Conservation (phyloP, 129 eudicot species). For the Calendula officinalis region DNA sequence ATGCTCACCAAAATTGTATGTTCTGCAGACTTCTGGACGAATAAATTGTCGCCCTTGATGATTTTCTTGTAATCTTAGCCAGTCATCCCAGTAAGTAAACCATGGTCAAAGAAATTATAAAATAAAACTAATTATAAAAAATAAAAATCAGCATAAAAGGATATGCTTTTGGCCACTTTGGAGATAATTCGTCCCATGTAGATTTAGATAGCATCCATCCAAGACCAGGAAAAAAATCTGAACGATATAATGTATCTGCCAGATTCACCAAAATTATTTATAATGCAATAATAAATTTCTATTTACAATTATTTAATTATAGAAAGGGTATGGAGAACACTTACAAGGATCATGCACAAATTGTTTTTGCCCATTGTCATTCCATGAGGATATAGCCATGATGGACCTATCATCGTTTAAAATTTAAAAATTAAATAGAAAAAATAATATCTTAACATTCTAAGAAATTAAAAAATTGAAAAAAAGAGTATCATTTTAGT, state of each 20-base stretch:
- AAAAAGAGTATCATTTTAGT: neutral
- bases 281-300: neutral
- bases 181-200: slow-evolving; percentile 95
- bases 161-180: slow-evolving; percentile 99
- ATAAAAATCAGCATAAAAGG: slow-evolving; percentile 45
- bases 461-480: neutral
- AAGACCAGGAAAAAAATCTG: slow-evolving; percentile 98
- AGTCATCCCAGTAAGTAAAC: slow-evolving; percentile 98
- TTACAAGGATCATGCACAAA: slow-evolving; percentile 98
- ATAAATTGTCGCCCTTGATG: slow-evolving; percentile 83
- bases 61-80: slow-evolving; percentile 89
- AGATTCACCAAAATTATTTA: slow-evolving; percentile 11
- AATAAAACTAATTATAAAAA: neutral
- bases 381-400: slow-evolving; percentile 98
- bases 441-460: too few species aligned
- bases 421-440: neutral
- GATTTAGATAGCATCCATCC: slow-evolving; percentile 95
- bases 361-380: slow-evolving; percentile 95
- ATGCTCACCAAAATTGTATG: slow-evolving; percentile 98
- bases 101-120: slow-evolving; percentile 48
- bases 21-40: slow-evolving; percentile 97
- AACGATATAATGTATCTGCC: slow-evolving; percentile 90
- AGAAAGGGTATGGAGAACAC: slow-evolving; percentile 24
- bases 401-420: slow-evolving; percentile 38
- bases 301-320: neutral